These are phyloP conservation scores for Russula dissimulans DNA, from an alignment of 768 basidiomycete genomes.

Conservation along the genomic window DNA sequence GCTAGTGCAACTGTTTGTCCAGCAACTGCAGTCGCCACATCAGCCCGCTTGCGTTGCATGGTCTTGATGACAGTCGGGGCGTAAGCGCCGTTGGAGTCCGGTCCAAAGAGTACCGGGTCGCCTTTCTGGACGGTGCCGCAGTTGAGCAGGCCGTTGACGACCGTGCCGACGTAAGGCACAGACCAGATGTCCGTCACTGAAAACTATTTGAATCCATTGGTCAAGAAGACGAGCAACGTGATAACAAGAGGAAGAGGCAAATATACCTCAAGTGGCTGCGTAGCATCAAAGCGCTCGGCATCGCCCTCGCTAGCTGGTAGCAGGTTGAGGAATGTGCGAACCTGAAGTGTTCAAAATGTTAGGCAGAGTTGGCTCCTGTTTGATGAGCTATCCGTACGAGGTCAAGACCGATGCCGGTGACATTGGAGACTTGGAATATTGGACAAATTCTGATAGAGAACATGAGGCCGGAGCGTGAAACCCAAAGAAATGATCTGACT, in stretches of 20 bases:
- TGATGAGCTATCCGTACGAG: slow-evolving; percentile 36
- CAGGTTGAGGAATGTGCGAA: slow-evolving; percentile 86
- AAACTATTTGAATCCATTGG: slow-evolving; percentile 37
- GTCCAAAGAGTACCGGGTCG: slow-evolving; percentile 77
- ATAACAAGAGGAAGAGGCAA: not conserved
- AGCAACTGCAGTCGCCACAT: slow-evolving; percentile 80
- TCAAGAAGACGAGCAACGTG: slow-evolving; percentile 1
- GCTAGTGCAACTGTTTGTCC: slow-evolving; percentile 94
- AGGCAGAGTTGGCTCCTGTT: not conserved
- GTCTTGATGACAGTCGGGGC: slow-evolving; percentile 71
- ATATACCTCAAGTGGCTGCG: slow-evolving; percentile 70
- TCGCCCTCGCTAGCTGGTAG: slow-evolving; percentile 83
- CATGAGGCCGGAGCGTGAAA: not conserved
- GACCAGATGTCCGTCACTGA: slow-evolving; percentile 85
- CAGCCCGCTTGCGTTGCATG: slow-evolving; percentile 88
- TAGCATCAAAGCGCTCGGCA: slow-evolving; percentile 65
- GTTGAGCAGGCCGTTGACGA: slow-evolving; percentile 78
- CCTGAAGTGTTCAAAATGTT: slow-evolving; percentile 29
- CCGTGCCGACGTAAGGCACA: slow-evolving; percentile 78
- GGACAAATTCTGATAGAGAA: slow-evolving; percentile 60
- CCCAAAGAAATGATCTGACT: slow-evolving; percentile 32
- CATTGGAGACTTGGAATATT: slow-evolving; percentile 87
- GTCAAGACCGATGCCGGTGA: slow-evolving; percentile 87
- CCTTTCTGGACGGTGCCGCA: slow-evolving; percentile 67
- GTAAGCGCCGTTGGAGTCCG: slow-evolving; percentile 88